Base-by-base conservation (phyloP, 2,329 filamentous ascomycete genomes). In the Cladophialophora carrionii region DNA sequence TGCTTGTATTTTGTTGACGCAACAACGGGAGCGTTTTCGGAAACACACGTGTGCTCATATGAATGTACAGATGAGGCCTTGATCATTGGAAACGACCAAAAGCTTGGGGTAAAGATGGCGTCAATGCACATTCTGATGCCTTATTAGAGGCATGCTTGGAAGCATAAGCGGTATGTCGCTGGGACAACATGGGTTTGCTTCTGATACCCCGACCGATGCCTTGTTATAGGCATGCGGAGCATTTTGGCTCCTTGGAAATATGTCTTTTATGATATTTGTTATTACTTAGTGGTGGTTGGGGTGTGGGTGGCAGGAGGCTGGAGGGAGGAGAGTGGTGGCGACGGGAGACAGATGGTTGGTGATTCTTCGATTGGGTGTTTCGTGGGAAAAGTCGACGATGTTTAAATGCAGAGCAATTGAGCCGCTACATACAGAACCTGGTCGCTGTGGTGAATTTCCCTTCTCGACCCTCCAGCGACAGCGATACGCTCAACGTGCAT, bases 201-300 rank as follows among this genome's bases (percentile, higher is more conserved):
- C 67, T 68, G 64, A 69, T 69, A 69, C 67, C 67, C 67, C 64
- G 31, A 65, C 60, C 61, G 56, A 61, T 55, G 67, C 64, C 67
- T 69, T 65, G 63, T 65, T 67, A 67, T 59, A 69, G 67, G 67
- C 67, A 64, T 32, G 26, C 57, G 67, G 67, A 69, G 67, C 67
- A 69, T 69, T 67, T 41, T 69, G 67, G 67, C 57, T 67, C 63
- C 59, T 41, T 57, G 54, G 62, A 61, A 68, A 63, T 64, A 67
- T 66, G 64, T 64, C 59, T 58, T 61, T 61, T 63, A 62, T 32
- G 62, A 65, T 65, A 64, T 67, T 68, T 22, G 56, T 67, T 67
- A 63, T 66, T 66, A 53, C 58, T 53, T 63, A 66, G 55, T 57
- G 29, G 34, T 17, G 48, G 14, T 31, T 54, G 34, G 57, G 54